Evolutionary conservation across 176 grass and related monocot genomes (phyloP).

Genomic region (Phoenix dactylifera): DNA sequence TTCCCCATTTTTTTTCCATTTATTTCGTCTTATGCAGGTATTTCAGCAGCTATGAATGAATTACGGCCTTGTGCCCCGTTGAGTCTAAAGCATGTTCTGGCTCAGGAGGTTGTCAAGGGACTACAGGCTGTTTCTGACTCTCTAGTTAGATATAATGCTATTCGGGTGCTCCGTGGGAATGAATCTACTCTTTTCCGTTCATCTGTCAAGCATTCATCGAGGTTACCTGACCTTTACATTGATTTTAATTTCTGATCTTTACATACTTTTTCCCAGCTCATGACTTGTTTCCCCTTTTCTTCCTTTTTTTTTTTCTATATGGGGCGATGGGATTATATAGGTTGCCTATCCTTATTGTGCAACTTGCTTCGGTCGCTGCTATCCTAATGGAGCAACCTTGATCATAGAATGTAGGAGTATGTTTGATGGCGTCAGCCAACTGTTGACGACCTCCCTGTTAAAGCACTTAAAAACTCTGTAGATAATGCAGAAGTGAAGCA

Average conservation of each 20-base stretch:
- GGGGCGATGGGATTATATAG: conserved; percentile 12
- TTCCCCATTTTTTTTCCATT: neutral
- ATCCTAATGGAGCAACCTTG: conserved; percentile 66
- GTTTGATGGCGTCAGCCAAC: conserved; percentile 53
- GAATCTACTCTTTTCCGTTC: conserved; percentile 84
- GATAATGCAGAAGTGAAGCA: conserved; percentile 38
- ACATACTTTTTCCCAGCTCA: neutral
- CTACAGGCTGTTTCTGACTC: conserved; percentile 82
- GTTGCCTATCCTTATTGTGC: conserved; percentile 65
- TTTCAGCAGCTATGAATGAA: conserved; percentile 93
- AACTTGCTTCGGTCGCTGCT: conserved; percentile 82
- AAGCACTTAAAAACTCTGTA: conserved; percentile 29
- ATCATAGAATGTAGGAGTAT: conserved; percentile 51
- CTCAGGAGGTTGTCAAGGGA: conserved; percentile 80
- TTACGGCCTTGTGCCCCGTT: conserved; percentile 79
- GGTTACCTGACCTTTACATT: conserved; percentile 35
- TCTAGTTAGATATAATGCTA: conserved; percentile 90
- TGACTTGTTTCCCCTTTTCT: too few relatives aligned
- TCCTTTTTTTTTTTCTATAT: neutral
- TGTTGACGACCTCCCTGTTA: conserved; percentile 33
- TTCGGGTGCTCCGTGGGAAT: conserved; percentile 80
- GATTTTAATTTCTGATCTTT: neutral
- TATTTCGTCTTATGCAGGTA: conserved; percentile 40
- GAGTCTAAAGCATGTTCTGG: conserved; percentile 68
- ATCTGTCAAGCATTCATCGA: conserved; percentile 84